Conservation (phyloP, 2,329 filamentous ascomycete species). For the Trichoderma gracile region DNA sequence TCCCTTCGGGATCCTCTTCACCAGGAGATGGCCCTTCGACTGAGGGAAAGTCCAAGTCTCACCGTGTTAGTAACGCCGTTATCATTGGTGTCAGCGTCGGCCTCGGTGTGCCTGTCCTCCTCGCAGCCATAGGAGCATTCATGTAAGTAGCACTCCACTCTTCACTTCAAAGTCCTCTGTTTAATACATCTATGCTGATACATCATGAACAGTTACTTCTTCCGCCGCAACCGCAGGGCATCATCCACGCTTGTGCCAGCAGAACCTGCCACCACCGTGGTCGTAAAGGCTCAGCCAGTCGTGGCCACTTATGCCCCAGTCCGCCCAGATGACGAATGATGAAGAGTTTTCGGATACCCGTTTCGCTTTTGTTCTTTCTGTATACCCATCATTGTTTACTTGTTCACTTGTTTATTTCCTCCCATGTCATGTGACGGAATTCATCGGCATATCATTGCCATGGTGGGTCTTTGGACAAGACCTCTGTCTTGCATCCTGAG, state of each 20-base stretch:
- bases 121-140: conserved; percentile 34
- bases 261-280: background rate
- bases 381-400: background rate
- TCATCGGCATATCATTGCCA: conserved; percentile 1
- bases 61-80: conserved; percentile 45
- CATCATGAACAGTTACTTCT: background rate
- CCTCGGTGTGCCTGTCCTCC: conserved; percentile 44
- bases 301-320: conserved; percentile 6
- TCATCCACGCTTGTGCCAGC: background rate
- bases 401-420: background rate
- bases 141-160: conserved; percentile 35
- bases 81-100: conserved; percentile 53
- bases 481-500: background rate
- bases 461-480: background rate
- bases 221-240: conserved; percentile 3
- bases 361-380: background rate
- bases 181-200: background rate
- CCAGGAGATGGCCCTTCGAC: background rate
- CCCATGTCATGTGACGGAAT: background rate
- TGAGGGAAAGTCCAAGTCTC: background rate
- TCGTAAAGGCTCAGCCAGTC: background rate
- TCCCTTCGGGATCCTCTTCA: background rate
- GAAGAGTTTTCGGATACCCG: no score
- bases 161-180: background rate
- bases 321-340: conserved; percentile 8